Evolutionary conservation across 2,329 filamentous ascomycete species (phyloP).

Genomic region (Fusarium ramigenum): DNA sequence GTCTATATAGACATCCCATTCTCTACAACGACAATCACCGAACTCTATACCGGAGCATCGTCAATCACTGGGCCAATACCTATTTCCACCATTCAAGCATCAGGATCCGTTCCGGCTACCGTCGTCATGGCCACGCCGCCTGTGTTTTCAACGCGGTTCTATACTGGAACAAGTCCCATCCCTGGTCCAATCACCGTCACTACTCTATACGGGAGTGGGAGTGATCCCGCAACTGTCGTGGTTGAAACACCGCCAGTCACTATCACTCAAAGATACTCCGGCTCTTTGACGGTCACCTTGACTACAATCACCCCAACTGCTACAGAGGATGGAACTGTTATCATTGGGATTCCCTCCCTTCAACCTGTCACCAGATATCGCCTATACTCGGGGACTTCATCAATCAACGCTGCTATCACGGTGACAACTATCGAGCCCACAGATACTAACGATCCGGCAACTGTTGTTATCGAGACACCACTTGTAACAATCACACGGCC

Average conservation of each 20-base stretch:
- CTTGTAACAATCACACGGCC: neutral
- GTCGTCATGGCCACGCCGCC: neutral
- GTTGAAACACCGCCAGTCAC: neutral
- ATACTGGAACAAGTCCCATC: neutral
- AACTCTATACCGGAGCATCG: neutral
- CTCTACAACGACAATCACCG: neutral
- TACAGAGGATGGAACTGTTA: neutral
- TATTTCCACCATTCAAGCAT: rapidly evolving
- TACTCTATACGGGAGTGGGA: neutral
- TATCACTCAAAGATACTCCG: neutral
- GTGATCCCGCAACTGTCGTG: no score
- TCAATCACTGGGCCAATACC: rapidly evolving
- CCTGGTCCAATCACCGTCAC: neutral
- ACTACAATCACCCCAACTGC: neutral
- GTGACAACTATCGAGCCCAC: neutral
- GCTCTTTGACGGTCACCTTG: neutral
- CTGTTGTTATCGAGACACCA: neutral
- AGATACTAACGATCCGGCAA: neutral
- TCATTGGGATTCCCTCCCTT: neutral
- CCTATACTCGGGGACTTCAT: neutral
- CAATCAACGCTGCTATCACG: neutral
- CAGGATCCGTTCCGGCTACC: rapidly evolving
- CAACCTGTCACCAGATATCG: neutral
- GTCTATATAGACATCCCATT: neutral
- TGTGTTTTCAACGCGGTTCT: neutral